Evolutionary conservation across 352 stramenopile genomes (phyloP), one percentile per base, ranked within the genome.

Genomic region (Globisporangium carolinianum): DNA sequence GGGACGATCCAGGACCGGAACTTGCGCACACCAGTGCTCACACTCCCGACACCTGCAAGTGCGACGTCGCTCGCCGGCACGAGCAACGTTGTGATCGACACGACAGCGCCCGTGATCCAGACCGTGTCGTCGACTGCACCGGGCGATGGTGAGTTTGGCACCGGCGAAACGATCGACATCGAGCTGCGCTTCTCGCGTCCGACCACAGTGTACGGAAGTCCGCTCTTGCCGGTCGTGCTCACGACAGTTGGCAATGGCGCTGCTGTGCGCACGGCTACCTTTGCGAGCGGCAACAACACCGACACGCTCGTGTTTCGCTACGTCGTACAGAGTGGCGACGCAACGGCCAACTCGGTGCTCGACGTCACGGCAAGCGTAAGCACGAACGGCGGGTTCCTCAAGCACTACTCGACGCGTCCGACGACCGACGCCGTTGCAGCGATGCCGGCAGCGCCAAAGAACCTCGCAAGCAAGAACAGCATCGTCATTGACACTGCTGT

Each of bases 1-100:
- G 83, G 79, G 5, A 73, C 54, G 12, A 91, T 95, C 51, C 55
- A 69, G 10, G 83, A 95, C 61, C 76, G 85, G 4, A 89, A 91
- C 66, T 68, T 70, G 7, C 86, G 79, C 1, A 72, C 63, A 10
- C 76, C 83, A 4, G 56, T 61, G 6, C 55, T 94, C n/a, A 80
- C 68, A 0, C 55, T 95, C 0, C 85, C 85, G 2, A 67, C 61
- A 0, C 46, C 81, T 35, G 72, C 60, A 5, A 79, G 66, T 9
- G 41, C 66, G 7, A 61, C 60, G 15, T 90, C 83, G 9, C 53
- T 89, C 2, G 65, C 66, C 14, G 72, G 71, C 32, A 81, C 69
- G 8, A 89, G 75, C 45, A 67, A 56, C 42, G 69, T 94, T 4
- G 59, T 76, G 3, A 89, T 95, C 47, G 72, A 94, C 47, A 90